phyloP scores from a whole-genome alignment of 73 alveolate species.

The Halteria grandinella region DNA sequence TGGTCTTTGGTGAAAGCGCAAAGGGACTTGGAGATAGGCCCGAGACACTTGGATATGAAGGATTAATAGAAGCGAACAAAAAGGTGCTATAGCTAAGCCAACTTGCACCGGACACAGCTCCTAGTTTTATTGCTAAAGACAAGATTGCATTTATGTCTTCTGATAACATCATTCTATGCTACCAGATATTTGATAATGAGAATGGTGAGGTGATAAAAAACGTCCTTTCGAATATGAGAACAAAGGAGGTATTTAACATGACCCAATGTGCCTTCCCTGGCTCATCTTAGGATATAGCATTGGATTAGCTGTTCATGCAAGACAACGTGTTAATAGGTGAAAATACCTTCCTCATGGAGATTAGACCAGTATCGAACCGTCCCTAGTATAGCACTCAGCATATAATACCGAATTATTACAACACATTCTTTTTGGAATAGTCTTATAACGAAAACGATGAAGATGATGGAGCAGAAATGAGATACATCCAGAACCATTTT shows the following conservation, averaged over 20 bases:
- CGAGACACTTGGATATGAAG: no score
- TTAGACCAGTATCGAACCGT: slow-evolving; percentile 18
- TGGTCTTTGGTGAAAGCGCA: background rate
- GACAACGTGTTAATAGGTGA: slow-evolving; percentile 3
- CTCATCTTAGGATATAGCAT: slow-evolving; percentile 5
- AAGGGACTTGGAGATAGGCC: slow-evolving; percentile 8
- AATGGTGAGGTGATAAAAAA: background rate
- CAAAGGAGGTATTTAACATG: slow-evolving; percentile 18
- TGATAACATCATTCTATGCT: slow-evolving; percentile 4
- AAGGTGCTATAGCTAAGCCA: no score
- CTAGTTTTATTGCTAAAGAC: slow-evolving; percentile 8
- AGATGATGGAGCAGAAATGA: slow-evolving; percentile 37
- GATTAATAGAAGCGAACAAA: no score
- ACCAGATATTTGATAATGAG: slow-evolving; percentile 22
- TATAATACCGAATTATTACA: slow-evolving; percentile 31
- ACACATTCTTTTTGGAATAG: background rate
- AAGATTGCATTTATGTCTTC: slow-evolving; percentile 21
- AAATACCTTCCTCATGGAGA: slow-evolving; percentile 10
- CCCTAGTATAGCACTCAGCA: slow-evolving; percentile 14
- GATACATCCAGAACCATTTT: slow-evolving; percentile 1
- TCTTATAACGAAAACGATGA: slow-evolving; percentile 1
- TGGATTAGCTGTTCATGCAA: background rate
- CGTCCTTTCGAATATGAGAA: no score
- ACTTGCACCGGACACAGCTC: slow-evolving; percentile 44
- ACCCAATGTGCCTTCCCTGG: slow-evolving; percentile 40